phyloP scores from a whole-genome alignment of 768 basidiomycete genomes.

The Coprinellus aureogranulatus region DNA sequence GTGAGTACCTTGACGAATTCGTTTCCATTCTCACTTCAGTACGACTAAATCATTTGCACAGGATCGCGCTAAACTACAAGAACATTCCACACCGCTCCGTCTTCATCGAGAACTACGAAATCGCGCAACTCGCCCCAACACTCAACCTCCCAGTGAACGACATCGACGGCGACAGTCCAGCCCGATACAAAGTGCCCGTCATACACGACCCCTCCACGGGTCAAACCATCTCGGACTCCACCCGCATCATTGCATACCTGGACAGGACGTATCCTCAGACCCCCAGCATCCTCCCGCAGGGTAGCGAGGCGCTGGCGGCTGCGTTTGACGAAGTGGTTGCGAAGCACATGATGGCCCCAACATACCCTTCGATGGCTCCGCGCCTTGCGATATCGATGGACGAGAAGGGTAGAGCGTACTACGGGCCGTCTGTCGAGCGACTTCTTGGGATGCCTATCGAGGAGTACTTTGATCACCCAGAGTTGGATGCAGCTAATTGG shows the following conservation, averaged over 20 bases:
- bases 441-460: slow-evolving; percentile 1
- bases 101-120: slow-evolving; percentile 51
- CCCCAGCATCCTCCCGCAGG: slow-evolving; percentile 28
- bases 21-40: not conserved
- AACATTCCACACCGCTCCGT: slow-evolving; percentile 36
- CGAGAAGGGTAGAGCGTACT: not conserved
- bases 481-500: not conserved
- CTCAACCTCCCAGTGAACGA: slow-evolving; percentile 30
- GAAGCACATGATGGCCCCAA: not conserved
- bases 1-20: not conserved
- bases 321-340: not conserved
- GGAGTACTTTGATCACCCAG: not conserved
- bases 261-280: slow-evolving; percentile 44
- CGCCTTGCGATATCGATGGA: not conserved
- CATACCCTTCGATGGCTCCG: not conserved
- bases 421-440: slow-evolving; percentile 17
- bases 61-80: slow-evolving; percentile 30
- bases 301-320: slow-evolving; percentile 3
- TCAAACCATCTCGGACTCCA: slow-evolving; percentile 36
- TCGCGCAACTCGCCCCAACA: slow-evolving; percentile 29
- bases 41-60: slow-evolving; percentile 1
- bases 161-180: slow-evolving; percentile 23
- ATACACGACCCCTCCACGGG: slow-evolving; percentile 45
- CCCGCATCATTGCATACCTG: slow-evolving; percentile 44
- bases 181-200: slow-evolving; percentile 41